These are phyloP conservation scores for Thermochaetoides thermophila DNA, from an alignment of 495 filamentous ascomycete genomes.

Conservation along the genomic window DNA sequence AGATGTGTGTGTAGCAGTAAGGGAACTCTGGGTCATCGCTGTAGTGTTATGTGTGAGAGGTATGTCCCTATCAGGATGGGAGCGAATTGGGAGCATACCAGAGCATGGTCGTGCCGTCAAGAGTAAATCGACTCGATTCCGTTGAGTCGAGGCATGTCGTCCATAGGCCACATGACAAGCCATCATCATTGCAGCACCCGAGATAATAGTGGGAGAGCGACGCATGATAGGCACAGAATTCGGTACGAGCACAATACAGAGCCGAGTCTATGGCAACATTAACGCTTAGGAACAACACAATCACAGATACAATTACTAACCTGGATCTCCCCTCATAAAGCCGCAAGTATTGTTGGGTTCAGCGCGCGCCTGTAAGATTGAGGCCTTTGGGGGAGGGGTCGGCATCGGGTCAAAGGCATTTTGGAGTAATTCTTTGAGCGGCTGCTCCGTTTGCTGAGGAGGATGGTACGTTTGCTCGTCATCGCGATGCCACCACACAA, in stretches of 20 bases:
- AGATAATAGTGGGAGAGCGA: conserved; percentile 9
- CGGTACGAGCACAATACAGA: conserved; percentile 11
- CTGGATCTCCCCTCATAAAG: conserved; percentile 10
- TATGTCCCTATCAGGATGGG: not conserved
- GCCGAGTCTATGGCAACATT: not conserved
- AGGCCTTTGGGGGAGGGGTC: conserved; percentile 7
- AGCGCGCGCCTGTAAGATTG: not conserved
- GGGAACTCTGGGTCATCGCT: conserved; percentile 12
- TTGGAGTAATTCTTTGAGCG: no score
- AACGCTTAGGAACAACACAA: not conserved
- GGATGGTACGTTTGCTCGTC: conserved; percentile 7
- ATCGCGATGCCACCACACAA: conserved; percentile 10
- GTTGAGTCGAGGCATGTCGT: conserved; percentile 13
- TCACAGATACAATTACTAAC: conserved; percentile 5
- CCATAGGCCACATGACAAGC: conserved; percentile 4
- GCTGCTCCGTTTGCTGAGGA: conserved; percentile 9
- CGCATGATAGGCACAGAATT: conserved; percentile 12
- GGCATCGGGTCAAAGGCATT: no score
- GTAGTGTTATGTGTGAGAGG: not conserved
- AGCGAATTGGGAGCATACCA: conserved; percentile 8
- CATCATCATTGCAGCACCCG: conserved; percentile 18
- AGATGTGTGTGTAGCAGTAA: conserved; percentile 15
- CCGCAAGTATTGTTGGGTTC: conserved; percentile 14
- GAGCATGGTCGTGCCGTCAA: conserved; percentile 14
- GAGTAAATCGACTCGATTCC: conserved; percentile 5